A percentile compares a stretch with the other conserved stretches of the same genome.
phyloP scores from a whole-genome alignment of 208 protist genomes.

The Endotrypanum monterogeii region DNA sequence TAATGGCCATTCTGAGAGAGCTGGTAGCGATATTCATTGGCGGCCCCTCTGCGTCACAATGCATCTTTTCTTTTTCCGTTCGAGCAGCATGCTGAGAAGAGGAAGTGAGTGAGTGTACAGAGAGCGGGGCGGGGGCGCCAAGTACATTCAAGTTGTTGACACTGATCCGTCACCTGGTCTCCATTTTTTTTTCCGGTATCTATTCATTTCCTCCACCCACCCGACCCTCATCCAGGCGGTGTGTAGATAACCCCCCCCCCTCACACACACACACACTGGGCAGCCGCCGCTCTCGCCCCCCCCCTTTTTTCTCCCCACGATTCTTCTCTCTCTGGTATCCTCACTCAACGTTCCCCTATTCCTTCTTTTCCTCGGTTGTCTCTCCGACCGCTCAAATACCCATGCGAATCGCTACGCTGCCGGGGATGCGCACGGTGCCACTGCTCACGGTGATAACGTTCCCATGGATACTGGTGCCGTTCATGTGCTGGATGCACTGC shows the following conservation, averaged over 20 bases:
- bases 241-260: neutral
- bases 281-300: neutral
- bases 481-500: constrained; percentile 81
- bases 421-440: constrained; percentile 78
- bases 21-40: neutral
- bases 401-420: constrained; percentile 53
- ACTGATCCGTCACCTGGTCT: neutral
- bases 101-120: too few species aligned
- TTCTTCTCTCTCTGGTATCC: too few species aligned
- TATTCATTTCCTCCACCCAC: neutral
- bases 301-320: neutral
- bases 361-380: too few species aligned
- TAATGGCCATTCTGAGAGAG: neutral
- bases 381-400: constrained; percentile 30
- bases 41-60: neutral
- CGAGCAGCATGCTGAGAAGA: neutral
- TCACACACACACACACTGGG: neutral
- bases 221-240: neutral
- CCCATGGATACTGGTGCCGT: constrained; percentile 67
- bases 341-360: too few species aligned
- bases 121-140: too few species aligned
- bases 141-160: neutral
- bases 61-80: too few species aligned
- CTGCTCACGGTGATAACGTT: constrained; percentile 85
- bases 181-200: neutral